Evolutionary conservation across 345 rosid species (phyloP), one percentile per base, ranked within the genome.

Genomic region (Hevea brasiliensis): DNA sequence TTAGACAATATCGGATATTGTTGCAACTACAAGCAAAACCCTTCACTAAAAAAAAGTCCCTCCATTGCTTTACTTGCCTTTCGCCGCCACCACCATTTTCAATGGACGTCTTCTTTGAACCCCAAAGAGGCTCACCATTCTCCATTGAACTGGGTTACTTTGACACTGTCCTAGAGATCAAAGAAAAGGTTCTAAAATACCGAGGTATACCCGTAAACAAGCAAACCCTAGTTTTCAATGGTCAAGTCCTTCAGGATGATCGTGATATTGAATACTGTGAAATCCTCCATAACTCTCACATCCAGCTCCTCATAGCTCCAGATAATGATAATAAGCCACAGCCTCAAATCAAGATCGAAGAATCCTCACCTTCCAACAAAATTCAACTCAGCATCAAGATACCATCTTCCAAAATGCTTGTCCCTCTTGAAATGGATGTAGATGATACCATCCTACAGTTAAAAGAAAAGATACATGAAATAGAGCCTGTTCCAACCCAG

Each of bases 141-240:
- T 76, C 88, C 75, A 89, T 94, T 68, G 96, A 92, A 87, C 72
- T 92, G 32, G 90, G 97, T 42, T 92, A 75, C 83, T 89, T 82
- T 13, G 98, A 94, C 53, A 85, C 94, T 0, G 87, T 94, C 20
- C 77, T 82, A 5, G 92, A 89, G 67, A 94, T 94, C 86, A 92
- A 92, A 80, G 81, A 87, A 47, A 92, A 94, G 75, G 80, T 94
- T 20, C 82, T 87, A 3, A 92, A 90, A 67, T 86, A 88, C 82
- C 90, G 87, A 37, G 81, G 78, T 7, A 90, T 92, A 4, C 89
- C 96, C 37, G 40, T 86, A 3, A 50, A 72, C 18, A 79, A 73
- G 40, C 96, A 94, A 80, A 89, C 89, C 66, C 83, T 92, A 50
- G 61, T 87, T 58, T 89, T 92, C 84, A 81, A 94, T 35, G 90